These are phyloP conservation scores for Noccaea caerulescens DNA, from an alignment of 345 rosid genomes.

Conservation along the genomic window DNA sequence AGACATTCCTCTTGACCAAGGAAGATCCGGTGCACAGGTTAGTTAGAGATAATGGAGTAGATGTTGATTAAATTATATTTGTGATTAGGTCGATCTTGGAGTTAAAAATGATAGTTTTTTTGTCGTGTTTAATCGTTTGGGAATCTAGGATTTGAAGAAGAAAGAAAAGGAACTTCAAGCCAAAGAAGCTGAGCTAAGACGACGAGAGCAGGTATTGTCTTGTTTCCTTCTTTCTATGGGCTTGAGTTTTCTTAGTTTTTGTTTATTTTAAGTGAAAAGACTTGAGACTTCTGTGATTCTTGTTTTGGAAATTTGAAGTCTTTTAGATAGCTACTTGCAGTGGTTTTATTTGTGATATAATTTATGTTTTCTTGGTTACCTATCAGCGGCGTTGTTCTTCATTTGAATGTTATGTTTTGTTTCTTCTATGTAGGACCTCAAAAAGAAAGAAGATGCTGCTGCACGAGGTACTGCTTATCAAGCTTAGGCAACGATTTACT, in stretches of 20 bases:
- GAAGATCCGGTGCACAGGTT: slow-evolving; percentile 49
- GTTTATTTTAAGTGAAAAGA: neutral
- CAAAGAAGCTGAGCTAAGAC: slow-evolving; percentile 91
- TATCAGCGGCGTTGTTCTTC: neutral
- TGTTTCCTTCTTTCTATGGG: neutral
- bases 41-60: slow-evolving; percentile 17
- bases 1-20: slow-evolving; percentile 88
- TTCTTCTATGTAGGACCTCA: slow-evolving; percentile 65
- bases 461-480: slow-evolving; percentile 65
- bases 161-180: slow-evolving; percentile 97
- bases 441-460: slow-evolving; percentile 91
- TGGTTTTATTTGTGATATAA: neutral
- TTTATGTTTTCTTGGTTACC: neutral
- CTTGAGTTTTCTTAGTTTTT: neutral
- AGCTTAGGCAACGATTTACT: neutral
- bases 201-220: slow-evolving; percentile 78
- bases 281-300: neutral
- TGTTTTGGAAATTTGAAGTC: neutral
- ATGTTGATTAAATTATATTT: neutral
- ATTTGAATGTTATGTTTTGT: slow-evolving; percentile 25
- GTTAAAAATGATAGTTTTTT: slow-evolving; percentile 1
- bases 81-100: slow-evolving; percentile 21
- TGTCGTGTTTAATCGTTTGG: slow-evolving; percentile 36
- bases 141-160: slow-evolving; percentile 73
- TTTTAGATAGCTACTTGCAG: neutral